A percentile compares a stretch with the other conserved stretches of the same genome.
Evolutionary conservation across 179 eudicot genomes (phyloP).

Genomic region (Corrigiola litoralis): DNA sequence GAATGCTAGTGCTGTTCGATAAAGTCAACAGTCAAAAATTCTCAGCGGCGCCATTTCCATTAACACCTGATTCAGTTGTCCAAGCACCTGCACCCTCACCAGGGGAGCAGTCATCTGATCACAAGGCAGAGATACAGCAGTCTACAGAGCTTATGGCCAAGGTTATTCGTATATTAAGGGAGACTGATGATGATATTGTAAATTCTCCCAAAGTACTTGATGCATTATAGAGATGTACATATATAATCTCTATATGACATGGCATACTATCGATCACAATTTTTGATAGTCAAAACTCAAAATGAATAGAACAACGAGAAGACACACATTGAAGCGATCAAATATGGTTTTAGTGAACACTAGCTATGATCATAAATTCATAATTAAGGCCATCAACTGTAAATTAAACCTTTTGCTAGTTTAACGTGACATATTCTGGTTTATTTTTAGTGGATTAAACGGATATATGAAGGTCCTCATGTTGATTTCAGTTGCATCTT

Average conservation of each 20-base stretch:
- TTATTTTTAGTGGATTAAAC: no score
- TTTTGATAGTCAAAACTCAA: no score
- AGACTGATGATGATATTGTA: not conserved
- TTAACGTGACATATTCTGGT: no score
- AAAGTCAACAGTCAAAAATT: not conserved
- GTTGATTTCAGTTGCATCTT: no score
- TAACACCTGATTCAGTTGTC: not conserved
- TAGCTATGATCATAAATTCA: no score
- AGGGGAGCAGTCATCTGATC: not conserved
- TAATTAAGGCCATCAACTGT: no score
- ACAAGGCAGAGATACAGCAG: not conserved
- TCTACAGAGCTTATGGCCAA: not conserved
- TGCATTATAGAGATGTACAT: not conserved
- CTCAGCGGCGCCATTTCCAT: not conserved
- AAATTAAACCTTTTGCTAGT: no score
- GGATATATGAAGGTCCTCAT: no score
- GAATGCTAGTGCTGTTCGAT: conserved; percentile 15
- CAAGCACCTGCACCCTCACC: conserved; percentile 3
- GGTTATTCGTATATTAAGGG: no score
- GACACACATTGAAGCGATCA: not conserved
- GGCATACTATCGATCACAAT: not conserved
- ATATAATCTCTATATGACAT: not conserved
- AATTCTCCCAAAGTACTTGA: no score
- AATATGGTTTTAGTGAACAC: no score
- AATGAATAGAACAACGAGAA: no score